Evolutionary conservation across 1,139 yeast genomes (phyloP).

Genomic region (Pneumocystis oryctolagi): DNA sequence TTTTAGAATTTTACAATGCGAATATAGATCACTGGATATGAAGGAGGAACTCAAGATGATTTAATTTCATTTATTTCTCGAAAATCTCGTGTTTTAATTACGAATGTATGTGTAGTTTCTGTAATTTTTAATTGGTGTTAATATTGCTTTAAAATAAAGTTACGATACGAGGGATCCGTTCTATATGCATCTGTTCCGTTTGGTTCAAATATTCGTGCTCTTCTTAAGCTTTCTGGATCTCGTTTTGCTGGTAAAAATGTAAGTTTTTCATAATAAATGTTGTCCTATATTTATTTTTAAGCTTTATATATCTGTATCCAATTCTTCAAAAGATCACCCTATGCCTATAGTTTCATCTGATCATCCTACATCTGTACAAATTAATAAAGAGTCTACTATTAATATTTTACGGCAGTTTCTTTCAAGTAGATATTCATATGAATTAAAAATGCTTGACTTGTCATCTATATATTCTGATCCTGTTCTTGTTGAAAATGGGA

Average conservation of each 20-base stretch:
- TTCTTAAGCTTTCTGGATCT: constrained; percentile 34
- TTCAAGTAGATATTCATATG: constrained; percentile 49
- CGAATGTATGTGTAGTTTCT: constrained; percentile 1
- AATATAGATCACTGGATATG: constrained; percentile 6
- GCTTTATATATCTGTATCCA: background rate
- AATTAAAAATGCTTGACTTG: constrained; percentile 52
- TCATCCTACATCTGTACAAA: background rate
- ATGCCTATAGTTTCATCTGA: constrained; percentile 21
- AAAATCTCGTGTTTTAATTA: background rate
- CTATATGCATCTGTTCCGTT: background rate
- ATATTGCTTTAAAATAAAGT: background rate
- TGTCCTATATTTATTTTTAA: constrained; percentile 10
- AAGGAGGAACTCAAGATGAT: constrained; percentile 9
- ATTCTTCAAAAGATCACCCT: constrained; percentile 8
- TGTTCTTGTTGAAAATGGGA: constrained; percentile 43
- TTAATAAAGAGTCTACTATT: constrained; percentile 31
- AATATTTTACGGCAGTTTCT: constrained; percentile 49
- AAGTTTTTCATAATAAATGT: constrained; percentile 23
- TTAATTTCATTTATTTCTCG: constrained; percentile 8
- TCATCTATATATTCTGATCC: constrained; percentile 56
- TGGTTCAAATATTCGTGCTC: constrained; percentile 1
- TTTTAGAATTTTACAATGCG: background rate
- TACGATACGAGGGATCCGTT: background rate
- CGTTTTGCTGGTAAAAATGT: constrained; percentile 58
- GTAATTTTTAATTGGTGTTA: background rate